Evolutionary conservation across 2,329 filamentous ascomycete species (phyloP).

Genomic region (Fusarium penzigii): DNA sequence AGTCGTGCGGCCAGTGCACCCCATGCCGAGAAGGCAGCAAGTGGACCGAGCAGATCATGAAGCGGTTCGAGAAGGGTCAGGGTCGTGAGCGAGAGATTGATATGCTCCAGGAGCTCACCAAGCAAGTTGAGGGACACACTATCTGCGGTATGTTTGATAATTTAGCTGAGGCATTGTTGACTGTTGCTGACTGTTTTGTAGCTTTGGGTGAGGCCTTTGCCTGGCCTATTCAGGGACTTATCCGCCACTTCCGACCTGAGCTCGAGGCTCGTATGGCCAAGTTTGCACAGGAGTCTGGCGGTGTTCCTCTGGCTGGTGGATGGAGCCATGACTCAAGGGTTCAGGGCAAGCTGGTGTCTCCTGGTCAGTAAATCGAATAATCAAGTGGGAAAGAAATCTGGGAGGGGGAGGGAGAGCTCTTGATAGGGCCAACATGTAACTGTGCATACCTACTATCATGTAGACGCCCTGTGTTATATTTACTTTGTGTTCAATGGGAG

Average conservation of each 20-base stretch:
- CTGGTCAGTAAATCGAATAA: conserved; percentile 71
- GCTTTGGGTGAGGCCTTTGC: conserved; percentile 96
- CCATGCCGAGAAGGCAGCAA: conserved; percentile 99
- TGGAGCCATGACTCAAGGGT: conserved; percentile 75
- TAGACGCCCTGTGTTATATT: conserved; percentile 34
- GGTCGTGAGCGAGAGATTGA: conserved; percentile 92
- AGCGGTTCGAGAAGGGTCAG: conserved; percentile 88
- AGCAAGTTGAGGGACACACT: conserved; percentile 98
- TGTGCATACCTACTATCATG: conserved; percentile 30
- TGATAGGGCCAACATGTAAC: conserved; percentile 25
- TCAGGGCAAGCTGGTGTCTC: conserved; percentile 82
- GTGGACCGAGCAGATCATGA: conserved; percentile 99
- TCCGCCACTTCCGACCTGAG: conserved; percentile 96
- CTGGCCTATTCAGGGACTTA: conserved; percentile 97
- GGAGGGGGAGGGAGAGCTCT: conserved; percentile 5
- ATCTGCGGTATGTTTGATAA: conserved; percentile 74
- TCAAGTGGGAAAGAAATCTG: conserved; percentile 14
- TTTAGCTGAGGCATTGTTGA: neutral
- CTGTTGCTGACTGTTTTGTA: conserved; percentile 40
- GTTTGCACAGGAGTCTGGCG: conserved; percentile 72
- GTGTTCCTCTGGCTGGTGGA: conserved; percentile 78
- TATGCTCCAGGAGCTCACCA: conserved; percentile 98
- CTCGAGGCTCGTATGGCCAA: conserved; percentile 87
- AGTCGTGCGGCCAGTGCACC: conserved; percentile 97
- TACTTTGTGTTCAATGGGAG: conserved; percentile 28